Conservation (phyloP, 176 grass and related monocot species). For the Oryza longistaminata region DNA sequence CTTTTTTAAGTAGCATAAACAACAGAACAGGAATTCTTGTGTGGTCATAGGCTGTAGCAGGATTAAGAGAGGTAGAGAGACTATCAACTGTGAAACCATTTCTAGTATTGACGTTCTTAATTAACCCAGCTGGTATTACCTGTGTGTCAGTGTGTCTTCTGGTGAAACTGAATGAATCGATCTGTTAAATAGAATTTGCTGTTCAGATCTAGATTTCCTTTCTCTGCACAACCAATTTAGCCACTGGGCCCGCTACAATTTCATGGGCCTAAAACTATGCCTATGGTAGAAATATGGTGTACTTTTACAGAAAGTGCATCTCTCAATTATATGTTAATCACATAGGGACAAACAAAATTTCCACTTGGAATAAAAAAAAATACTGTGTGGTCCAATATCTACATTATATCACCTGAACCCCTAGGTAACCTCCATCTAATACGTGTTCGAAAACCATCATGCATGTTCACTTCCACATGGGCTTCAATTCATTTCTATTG, state of each 20-base stretch:
- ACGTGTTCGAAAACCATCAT: not conserved
- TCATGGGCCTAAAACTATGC: not conserved
- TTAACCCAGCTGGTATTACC: not conserved
- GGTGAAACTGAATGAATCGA: not conserved
- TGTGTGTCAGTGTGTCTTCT: too few relatives aligned
- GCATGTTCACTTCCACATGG: not conserved
- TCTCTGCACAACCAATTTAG: not conserved
- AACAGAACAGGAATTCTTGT: not conserved
- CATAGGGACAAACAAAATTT: not conserved
- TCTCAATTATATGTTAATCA: not conserved
- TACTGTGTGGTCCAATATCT: not conserved
- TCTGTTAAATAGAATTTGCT: not conserved
- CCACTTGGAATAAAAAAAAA: conserved; percentile 1
- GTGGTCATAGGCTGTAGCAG: not conserved
- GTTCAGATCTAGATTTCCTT: not conserved
- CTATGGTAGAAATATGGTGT: not conserved
- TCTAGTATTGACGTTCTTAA: not conserved
- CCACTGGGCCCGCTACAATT: not conserved
- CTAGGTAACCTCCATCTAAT: not conserved
- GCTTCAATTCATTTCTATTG: not conserved
- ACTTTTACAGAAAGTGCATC: not conserved
- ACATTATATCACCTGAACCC: not conserved
- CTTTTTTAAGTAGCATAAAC: not conserved
- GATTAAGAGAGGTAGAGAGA: not conserved
- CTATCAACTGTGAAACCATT: not conserved